Evolutionary conservation across 129 eudicot species (phyloP), one percentile per base, ranked within the genome.

Genomic region (Flaveria brownii): DNA sequence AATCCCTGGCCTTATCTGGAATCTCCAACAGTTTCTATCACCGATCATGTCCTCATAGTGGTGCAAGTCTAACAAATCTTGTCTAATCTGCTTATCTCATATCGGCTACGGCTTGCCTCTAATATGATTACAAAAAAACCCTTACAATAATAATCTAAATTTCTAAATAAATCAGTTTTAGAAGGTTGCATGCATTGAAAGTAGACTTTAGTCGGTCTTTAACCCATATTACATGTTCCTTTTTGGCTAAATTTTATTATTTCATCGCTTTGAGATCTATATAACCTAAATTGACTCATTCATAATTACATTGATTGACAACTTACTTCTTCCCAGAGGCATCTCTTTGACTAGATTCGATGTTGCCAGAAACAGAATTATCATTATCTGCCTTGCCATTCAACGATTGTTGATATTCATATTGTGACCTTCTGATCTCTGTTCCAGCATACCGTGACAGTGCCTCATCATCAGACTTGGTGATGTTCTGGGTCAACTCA

Each of bases 391-490:
- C 63, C 51, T 70, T 80, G 59, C 70, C 63, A 80, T 62, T 67
- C 51, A 67, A 55, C 1, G 22, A 30, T 26, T n/a, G 66, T 62
- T 76, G 49, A 65, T 67, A 41, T 80, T 80, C 79, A 80, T 68
- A 26, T 80, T 80, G 75, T 55, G 84, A 80, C 28, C 62, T 78
- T 60, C 52, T 73, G 50, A 49, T 62, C 2, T 63, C 78, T 11
- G 47, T 80, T 55, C 75, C 83, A 30, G 70, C 83, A 73, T 80
- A 80, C 18, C 1, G 84, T 28, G 84, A 80, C 43, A 74, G 20
- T 22, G 84, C 80, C 84, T 80, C 80, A 2, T 80, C 84, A 36
- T 80, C 79, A 67, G 75, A 80, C 30, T 73, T 73, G 16, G 43
- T 72, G n/a, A 74, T 16, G 50, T 73, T 55, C 39, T 55, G 70